These are phyloP conservation scores for Colletotrichum abscissum DNA, from an alignment of 2,329 filamentous ascomycete species.

Conservation along the genomic window DNA sequence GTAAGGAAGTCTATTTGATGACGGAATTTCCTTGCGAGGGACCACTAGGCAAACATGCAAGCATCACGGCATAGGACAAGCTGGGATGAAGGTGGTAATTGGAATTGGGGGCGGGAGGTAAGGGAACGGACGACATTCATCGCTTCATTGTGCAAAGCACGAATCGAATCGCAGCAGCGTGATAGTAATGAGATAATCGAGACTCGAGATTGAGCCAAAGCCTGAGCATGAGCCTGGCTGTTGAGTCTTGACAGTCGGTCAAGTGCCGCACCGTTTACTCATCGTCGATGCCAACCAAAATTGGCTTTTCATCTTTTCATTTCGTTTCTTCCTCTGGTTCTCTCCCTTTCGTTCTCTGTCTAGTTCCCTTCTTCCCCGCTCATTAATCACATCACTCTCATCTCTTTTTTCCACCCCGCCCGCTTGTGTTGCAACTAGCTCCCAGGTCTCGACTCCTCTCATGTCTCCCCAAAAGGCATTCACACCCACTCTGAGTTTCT, in stretches of 20 bases:
- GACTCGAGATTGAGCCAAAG: not conserved
- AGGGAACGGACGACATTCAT: not conserved
- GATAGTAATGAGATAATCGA: not conserved
- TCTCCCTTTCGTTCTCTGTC: not conserved
- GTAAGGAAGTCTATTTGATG: constrained; percentile 24
- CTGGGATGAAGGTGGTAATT: not conserved
- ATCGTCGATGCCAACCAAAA: not conserved
- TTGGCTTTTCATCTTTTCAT: not conserved
- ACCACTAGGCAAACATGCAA: not conserved
- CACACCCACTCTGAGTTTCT: not conserved
- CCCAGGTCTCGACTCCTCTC: not conserved
- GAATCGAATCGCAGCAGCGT: not conserved
- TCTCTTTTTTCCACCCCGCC: not conserved
- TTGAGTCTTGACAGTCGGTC: not conserved
- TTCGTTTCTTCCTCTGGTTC: not conserved
- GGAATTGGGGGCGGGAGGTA: constrained; percentile 3
- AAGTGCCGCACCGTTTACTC: not conserved
- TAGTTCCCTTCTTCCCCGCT: not conserved
- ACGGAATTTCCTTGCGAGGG: constrained; percentile 19
- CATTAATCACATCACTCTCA: not conserved
- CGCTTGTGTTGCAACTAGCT: not conserved
- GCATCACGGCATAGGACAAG: constrained; percentile 4
- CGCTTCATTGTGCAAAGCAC: not conserved
- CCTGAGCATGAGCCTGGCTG: not conserved
- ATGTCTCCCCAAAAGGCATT: not conserved